Evolutionary conservation across 1,284 basidiomycete species (phyloP), one percentile per base, ranked within the genome.

Genomic region (Malassezia furfur): DNA sequence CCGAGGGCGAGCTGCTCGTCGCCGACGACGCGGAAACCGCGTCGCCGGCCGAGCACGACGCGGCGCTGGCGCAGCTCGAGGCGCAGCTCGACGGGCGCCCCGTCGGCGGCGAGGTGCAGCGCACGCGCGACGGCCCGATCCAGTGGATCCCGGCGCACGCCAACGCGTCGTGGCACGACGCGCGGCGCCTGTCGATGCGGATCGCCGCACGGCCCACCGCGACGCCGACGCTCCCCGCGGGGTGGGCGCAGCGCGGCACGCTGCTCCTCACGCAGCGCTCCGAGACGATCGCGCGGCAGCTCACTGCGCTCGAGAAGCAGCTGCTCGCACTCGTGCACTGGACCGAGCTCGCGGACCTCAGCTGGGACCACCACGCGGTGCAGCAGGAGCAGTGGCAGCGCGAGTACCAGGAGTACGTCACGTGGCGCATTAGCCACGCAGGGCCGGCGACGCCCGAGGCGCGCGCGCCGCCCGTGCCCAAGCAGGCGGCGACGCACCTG

Each of bases 401-500:
- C 30, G 54, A 56, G 15, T 56, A 56, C 54, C 54, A 56, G 21
- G 54, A 56, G 19, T 56, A 50, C 43, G 43, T 51, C n/a, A 30
- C 41, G 15, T 31, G 34, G 28, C 54, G 49, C n/a, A 51, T 56
- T 19, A 36, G 48, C 12, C n/a, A 17, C 15, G 48, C 48, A 6
- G 35, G 34, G 12, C 9, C 14, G 22, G 17, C 12, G 40, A 10
- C 53, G 38, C 32, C 32, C 22, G 53, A 49, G 17, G n/a, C 17
- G 7, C 30, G 17, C 17, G 19, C 15, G 8, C 31, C 35, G n/a
- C 34, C 34, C 19, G 14, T 19, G 3, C n/a, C 12, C 36, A 17
- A 28, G n/a, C 22, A 30, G 9, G 31, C 25, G 5, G 39, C 25
- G 34, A 41, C 39, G 35, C 52, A 68, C 41, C 84, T 84, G 32